These are phyloP conservation scores for Penicillium coffeae DNA, from an alignment of 495 filamentous ascomycete species.

Conservation along the genomic window DNA sequence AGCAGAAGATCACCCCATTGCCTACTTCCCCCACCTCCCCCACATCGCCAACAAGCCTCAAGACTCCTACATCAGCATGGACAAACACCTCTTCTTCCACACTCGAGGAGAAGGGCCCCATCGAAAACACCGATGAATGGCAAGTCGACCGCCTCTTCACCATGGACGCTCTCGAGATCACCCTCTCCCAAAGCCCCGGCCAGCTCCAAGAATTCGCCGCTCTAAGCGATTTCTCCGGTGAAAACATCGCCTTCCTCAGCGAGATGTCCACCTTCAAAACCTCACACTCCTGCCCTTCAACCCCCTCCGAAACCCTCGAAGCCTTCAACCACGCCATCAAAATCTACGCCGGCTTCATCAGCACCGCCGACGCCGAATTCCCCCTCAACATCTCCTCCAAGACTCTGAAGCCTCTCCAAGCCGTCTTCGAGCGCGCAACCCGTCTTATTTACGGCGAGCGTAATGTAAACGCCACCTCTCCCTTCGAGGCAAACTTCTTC, in stretches of 20 bases:
- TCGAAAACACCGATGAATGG: neutral
- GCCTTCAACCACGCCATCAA: slow-evolving; percentile 7
- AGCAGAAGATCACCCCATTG: no score
- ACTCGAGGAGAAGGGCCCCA: slow-evolving; percentile 5
- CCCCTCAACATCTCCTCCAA: slow-evolving; percentile 10
- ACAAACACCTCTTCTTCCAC: slow-evolving; percentile 3
- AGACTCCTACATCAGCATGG: neutral
- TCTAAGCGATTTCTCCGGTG: slow-evolving; percentile 7
- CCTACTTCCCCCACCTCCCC: no score
- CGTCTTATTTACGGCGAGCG: slow-evolving; percentile 4
- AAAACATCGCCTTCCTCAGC: slow-evolving; percentile 9
- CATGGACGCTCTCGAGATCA: slow-evolving; percentile 7
- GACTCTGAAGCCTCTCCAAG: neutral
- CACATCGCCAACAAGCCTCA: no score
- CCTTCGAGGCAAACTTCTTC: neutral
- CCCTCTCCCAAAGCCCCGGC: slow-evolving; percentile 1
- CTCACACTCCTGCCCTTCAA: slow-evolving; percentile 1
- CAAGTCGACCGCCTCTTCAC: slow-evolving; percentile 5
- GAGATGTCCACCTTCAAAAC: neutral
- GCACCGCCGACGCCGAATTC: slow-evolving; percentile 8
- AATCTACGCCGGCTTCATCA: slow-evolving; percentile 8
- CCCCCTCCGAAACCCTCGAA: neutral
- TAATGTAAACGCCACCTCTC: neutral
- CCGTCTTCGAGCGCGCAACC: slow-evolving; percentile 5
- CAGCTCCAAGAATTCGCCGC: slow-evolving; percentile 9